phyloP scores from a whole-genome alignment of 2,329 filamentous ascomycete species.

The Aspergillus sojae region DNA sequence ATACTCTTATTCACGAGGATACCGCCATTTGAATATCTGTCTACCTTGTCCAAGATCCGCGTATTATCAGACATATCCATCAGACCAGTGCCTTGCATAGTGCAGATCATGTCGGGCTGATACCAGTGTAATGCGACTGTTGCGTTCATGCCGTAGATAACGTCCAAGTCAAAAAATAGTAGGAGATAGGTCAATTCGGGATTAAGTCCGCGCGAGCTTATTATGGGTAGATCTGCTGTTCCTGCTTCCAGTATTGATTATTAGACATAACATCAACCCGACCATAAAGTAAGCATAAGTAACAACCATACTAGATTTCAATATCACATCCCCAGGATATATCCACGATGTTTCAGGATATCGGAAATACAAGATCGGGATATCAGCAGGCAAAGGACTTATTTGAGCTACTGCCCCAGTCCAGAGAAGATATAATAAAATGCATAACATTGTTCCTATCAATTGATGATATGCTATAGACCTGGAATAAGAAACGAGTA shows the following conservation, averaged over 20 bases:
- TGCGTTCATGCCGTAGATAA: constrained; percentile 14
- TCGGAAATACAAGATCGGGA: background rate
- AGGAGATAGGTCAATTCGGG: constrained; percentile 21
- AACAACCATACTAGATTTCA: constrained; percentile 8
- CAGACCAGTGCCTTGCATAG: background rate
- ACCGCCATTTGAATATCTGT: background rate
- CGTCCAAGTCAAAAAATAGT: constrained; percentile 31
- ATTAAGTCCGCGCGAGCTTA: constrained; percentile 17
- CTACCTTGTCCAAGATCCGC: background rate
- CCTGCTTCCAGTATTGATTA: constrained; percentile 5
- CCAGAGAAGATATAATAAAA: background rate
- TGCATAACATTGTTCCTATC: background rate
- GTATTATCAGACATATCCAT: background rate
- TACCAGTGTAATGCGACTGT: constrained; percentile 33
- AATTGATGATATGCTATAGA: rapidly evolving
- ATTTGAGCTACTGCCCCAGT: background rate
- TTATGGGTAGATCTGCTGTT: constrained; percentile 18
- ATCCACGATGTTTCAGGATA: constrained; percentile 25
- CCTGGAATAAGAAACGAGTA: background rate
- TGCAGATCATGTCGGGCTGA: constrained; percentile 22
- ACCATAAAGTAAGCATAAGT: background rate
- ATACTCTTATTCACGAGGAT: constrained; percentile 6
- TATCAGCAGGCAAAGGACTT: background rate
- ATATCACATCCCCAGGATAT: constrained; percentile 19
- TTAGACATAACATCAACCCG: background rate